Evolutionary conservation across 345 rosid species (phyloP).

Genomic region (Gynandropsis gynandra): DNA sequence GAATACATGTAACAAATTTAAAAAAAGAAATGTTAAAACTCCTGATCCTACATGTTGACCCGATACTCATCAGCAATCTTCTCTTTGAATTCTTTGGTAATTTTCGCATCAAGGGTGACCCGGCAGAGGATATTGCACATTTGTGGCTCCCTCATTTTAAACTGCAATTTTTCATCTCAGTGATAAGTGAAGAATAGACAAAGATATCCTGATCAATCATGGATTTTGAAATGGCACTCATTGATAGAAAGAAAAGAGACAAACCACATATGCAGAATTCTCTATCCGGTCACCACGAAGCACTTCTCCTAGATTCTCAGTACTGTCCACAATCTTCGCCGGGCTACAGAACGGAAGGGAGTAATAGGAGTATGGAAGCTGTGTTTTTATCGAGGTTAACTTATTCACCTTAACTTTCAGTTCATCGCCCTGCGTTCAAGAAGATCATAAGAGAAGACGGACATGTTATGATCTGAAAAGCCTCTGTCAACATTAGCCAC

Average conservation of each 20-base stretch:
- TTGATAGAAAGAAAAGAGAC: slow-evolving; percentile 1
- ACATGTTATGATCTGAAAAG: background rate
- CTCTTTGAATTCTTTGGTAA: slow-evolving; percentile 73
- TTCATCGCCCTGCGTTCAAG: slow-evolving; percentile 55
- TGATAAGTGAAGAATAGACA: background rate
- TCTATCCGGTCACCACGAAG: slow-evolving; percentile 99
- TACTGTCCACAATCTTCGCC: slow-evolving; percentile 72
- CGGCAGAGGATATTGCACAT: slow-evolving; percentile 75
- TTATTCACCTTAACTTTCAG: slow-evolving; percentile 91
- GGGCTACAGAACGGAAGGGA: slow-evolving; percentile 77
- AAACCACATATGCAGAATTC: slow-evolving; percentile 79
- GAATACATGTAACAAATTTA: background rate
- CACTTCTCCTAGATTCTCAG: slow-evolving; percentile 99
- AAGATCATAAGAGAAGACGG: background rate
- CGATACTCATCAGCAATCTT: slow-evolving; percentile 92
- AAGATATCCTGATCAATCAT: background rate
- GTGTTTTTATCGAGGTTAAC: slow-evolving; percentile 85
- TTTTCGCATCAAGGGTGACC: slow-evolving; percentile 47
- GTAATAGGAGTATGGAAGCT: slow-evolving; percentile 88
- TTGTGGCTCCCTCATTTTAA: slow-evolving; percentile 87
- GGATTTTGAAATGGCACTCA: background rate
- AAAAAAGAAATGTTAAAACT: background rate
- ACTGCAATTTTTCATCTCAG: slow-evolving; percentile 41
- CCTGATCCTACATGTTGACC: slow-evolving; percentile 68
- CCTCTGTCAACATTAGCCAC: background rate